Percentiles rank a stretch among this genome's conserved stretches.
Conservation (phyloP, 257 asterid species). For the Eucommia ulmoides region DNA sequence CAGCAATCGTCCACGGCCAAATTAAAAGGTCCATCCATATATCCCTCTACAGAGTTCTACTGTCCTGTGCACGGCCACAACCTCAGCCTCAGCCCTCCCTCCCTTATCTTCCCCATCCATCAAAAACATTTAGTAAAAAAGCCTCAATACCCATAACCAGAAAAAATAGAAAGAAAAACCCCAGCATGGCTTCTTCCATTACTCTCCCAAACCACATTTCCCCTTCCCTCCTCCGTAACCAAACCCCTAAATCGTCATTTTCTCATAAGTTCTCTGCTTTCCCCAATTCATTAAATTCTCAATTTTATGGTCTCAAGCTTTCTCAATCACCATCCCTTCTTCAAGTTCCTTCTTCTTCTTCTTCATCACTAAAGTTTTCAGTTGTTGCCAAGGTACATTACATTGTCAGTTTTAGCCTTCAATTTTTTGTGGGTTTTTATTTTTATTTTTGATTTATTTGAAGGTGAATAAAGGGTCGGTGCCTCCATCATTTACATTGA, state of each 20-base stretch:
- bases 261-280: constrained; percentile 23
- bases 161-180: too few relatives aligned
- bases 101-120: too few relatives aligned
- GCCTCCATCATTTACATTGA: constrained; percentile 73
- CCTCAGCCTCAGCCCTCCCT: too few relatives aligned
- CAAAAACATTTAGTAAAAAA: too few relatives aligned
- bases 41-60: too few relatives aligned
- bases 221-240: constrained; percentile 41
- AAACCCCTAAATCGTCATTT: constrained; percentile 32
- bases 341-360: constrained; percentile 31
- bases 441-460: constrained; percentile 2
- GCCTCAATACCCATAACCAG: too few relatives aligned
- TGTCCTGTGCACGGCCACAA: too few relatives aligned
- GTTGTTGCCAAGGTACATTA: constrained; percentile 75
- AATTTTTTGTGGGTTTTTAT: constrained; percentile 1
- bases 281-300: constrained; percentile 54
- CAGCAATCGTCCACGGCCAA: too few relatives aligned
- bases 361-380: constrained; percentile 22
- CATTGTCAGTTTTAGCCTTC: constrained; percentile 2
- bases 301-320: constrained; percentile 56
- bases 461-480: constrained; percentile 73
- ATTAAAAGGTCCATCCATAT: too few relatives aligned
- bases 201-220: constrained; percentile 34
- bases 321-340: constrained; percentile 16
- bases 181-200: too few relatives aligned